Evolutionary conservation across 306 rosid genomes (phyloP), one percentile per base, ranked within the genome.

Genomic region (Lagenaria siceraria): DNA sequence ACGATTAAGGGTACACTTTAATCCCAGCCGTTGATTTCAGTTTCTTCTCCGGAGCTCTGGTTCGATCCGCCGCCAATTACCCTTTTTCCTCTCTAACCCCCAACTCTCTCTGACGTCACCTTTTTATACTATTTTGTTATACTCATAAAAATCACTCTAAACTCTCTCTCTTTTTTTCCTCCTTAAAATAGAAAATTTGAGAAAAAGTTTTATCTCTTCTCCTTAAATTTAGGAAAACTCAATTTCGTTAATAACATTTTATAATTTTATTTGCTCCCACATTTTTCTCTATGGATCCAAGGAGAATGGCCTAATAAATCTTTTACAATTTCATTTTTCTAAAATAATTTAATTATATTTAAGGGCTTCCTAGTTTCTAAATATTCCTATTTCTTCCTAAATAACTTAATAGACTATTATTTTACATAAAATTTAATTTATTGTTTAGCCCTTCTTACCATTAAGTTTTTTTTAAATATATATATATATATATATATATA

Each of bases 61-160:
- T 58, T 76, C 78, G 85, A 89, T 88, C 95, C 97, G 96, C 97
- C 98, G 97, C 96, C 95, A 90, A 82, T 86, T 77, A 81, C 80
- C 64, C 33, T 46, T 49, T 64, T 78, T 74, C 27, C 17, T 51
- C 25, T 74, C 17, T n/a, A 46, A 59, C 53, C 38, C 8, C 29
- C 61, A 55, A 55, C 14, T 55, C 13, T 4, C 1, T 52, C 3
- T 58, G 31, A 62, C 10, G 46, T 65, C 62, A 31, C 18, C 51
- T 33, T 4, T 29, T 29, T 29, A 29, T 25, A 22, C 19, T 10
- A 61, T 61, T 61, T 61, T 15, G 3, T 61, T 17, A 58, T 58
- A 22, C 35, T 58, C 8, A 22, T 53, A 15, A 75, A 2, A 80
- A 66, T 75, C 68, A 42, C 69, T 14, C 83, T 22, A 0, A 1